Evolutionary conservation across 371 early-diverging fungal species (phyloP).

Genomic region (Mucor racemosus): DNA sequence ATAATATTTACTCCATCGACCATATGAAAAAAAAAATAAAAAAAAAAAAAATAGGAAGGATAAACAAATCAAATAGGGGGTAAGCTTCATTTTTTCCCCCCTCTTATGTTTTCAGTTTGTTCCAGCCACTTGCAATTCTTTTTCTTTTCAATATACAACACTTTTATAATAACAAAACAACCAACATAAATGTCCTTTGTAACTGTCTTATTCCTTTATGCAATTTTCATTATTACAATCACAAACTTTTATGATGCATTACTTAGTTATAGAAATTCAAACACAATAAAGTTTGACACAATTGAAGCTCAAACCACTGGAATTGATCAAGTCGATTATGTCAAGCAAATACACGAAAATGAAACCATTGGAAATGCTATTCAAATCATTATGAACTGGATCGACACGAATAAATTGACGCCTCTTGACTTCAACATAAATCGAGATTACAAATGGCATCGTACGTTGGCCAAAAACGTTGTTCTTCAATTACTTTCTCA

Average conservation of each 20-base stretch:
- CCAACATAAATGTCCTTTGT: background rate
- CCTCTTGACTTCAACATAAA: background rate
- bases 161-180: background rate
- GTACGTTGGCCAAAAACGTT: background rate
- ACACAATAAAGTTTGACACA: background rate
- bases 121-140: background rate
- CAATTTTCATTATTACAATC: background rate
- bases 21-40: no score
- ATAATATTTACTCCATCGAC: no score
- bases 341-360: background rate
- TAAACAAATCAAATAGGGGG: conserved; percentile 1
- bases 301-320: background rate
- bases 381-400: background rate
- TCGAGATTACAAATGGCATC: background rate
- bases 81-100: background rate
- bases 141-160: background rate
- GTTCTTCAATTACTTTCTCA: background rate
- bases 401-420: background rate
- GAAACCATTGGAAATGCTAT: background rate
- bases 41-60: background rate
- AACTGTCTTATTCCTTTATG: background rate
- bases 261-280: background rate
- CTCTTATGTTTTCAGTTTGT: background rate
- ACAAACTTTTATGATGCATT: background rate
- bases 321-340: background rate